Evolutionary conservation across 164 flowering plant species (phyloP).

Genomic region (Liquidambar formosana): DNA sequence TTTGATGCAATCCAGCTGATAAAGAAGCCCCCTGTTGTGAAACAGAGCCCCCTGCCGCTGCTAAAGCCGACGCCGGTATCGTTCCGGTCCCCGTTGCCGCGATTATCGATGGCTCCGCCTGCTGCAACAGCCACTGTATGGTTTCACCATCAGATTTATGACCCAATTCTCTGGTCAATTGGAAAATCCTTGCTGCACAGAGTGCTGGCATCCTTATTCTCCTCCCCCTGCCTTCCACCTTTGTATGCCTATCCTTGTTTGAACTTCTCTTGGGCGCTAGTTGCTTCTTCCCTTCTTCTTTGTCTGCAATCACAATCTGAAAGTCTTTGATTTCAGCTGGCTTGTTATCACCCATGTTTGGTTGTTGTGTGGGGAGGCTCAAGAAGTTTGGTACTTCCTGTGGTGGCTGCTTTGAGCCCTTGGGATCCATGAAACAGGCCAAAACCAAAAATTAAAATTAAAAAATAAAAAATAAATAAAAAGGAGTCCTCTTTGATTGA

Average conservation of each 20-base stretch:
- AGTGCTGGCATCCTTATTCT: slow-evolving; percentile 92
- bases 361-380: slow-evolving; percentile 32
- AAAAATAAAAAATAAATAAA: slow-evolving; percentile 14
- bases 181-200: slow-evolving; percentile 87
- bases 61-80: slow-evolving; percentile 74
- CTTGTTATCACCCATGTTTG: slow-evolving; percentile 44
- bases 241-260: slow-evolving; percentile 83
- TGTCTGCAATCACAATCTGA: slow-evolving; percentile 60
- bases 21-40: slow-evolving; percentile 59
- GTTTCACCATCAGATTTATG: slow-evolving; percentile 91
- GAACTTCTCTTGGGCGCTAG: slow-evolving; percentile 79
- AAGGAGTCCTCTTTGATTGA: slow-evolving; percentile 33
- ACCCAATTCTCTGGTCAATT: slow-evolving; percentile 78
- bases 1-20: slow-evolving; percentile 58
- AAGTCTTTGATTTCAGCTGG: slow-evolving; percentile 53
- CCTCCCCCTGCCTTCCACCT: slow-evolving; percentile 86
- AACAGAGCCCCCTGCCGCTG: slow-evolving; percentile 56
- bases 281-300: slow-evolving; percentile 58
- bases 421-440: slow-evolving; percentile 60
- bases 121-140: slow-evolving; percentile 86
- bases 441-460: not conserved
- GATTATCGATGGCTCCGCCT: slow-evolving; percentile 82
- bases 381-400: slow-evolving; percentile 46
- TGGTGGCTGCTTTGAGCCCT: slow-evolving; percentile 44
- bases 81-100: slow-evolving; percentile 87